These are phyloP conservation scores for Dioszegia hungarica DNA, from an alignment of 768 basidiomycete species.

Conservation along the genomic window DNA sequence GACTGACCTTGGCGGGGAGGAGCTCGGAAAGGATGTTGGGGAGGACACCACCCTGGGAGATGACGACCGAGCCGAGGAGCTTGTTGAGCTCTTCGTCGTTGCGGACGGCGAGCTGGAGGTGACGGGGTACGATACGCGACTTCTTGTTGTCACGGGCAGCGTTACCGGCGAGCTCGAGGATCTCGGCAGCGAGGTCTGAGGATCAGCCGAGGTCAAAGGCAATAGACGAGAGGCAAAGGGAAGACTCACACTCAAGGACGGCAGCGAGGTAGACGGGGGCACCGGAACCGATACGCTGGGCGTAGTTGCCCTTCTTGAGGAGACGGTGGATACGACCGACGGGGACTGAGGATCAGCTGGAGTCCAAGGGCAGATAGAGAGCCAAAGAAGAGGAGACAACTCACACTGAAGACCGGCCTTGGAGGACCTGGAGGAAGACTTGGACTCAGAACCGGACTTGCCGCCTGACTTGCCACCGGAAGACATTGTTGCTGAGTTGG, in stretches of 20 bases:
- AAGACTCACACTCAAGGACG: conserved; percentile 64
- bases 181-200: conserved; percentile 79
- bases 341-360: conserved; percentile 60
- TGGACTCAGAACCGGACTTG: conserved; percentile 50
- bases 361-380: conserved; percentile 16
- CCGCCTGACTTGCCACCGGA: conserved; percentile 40
- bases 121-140: conserved; percentile 89
- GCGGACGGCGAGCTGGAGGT: conserved; percentile 85
- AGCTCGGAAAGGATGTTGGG: conserved; percentile 66
- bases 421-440: conserved; percentile 64
- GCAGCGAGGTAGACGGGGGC: conserved; percentile 88
- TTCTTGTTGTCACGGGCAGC: conserved; percentile 77
- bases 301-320: conserved; percentile 78
- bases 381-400: conserved; percentile 53
- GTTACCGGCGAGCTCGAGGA: conserved; percentile 81
- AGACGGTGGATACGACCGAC: conserved; percentile 90
- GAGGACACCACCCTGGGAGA: conserved; percentile 83
- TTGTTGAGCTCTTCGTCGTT: conserved; percentile 81
- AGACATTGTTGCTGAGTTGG: conserved; percentile 44
- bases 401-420: conserved; percentile 52
- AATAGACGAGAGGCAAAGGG: neutral
- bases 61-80: conserved; percentile 77
- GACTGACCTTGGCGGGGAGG: conserved; percentile 56
- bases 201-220: conserved; percentile 5
- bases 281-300: conserved; percentile 78